phyloP scores from a whole-genome alignment of 495 filamentous ascomycete genomes.

The Neurospora sp. region DNA sequence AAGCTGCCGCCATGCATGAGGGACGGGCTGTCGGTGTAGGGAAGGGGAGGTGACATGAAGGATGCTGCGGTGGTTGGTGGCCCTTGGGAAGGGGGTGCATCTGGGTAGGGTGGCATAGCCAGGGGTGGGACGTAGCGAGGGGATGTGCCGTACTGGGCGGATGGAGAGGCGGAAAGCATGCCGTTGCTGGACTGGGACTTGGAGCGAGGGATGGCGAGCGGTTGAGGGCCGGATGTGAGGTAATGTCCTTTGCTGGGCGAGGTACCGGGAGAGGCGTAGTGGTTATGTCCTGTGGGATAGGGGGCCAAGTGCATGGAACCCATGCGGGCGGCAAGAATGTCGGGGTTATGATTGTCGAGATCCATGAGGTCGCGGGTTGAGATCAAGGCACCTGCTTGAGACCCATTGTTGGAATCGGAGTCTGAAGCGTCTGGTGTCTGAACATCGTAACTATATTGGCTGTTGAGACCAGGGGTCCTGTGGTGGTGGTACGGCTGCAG shows the following conservation, averaged over 20 bases:
- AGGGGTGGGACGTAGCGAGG: constrained; percentile 24
- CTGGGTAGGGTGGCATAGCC: constrained; percentile 4
- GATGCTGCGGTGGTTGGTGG: constrained; percentile 7
- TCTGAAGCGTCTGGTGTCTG: constrained; percentile 23
- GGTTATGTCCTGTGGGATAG: constrained; percentile 10
- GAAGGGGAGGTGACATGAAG: constrained; percentile 11
- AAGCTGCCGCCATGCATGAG: constrained; percentile 9
- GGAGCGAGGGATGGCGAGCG: constrained; percentile 13
- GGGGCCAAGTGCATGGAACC: constrained; percentile 21
- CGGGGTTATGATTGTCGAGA: constrained; percentile 24
- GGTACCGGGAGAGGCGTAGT: constrained; percentile 21
- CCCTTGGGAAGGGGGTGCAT: constrained; percentile 16
- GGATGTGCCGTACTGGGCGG: constrained; percentile 7
- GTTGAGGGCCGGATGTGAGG: constrained; percentile 12
- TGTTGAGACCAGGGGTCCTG: constrained; percentile 8
- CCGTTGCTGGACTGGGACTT: constrained; percentile 2
- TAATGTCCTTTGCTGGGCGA: constrained; percentile 16
- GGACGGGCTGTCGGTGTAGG: constrained; percentile 18
- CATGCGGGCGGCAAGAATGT: constrained; percentile 21
- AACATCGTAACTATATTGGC: constrained; percentile 24
- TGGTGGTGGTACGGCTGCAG: constrained; percentile 10
- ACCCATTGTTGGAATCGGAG: constrained; percentile 9
- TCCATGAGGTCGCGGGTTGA: constrained; percentile 36
- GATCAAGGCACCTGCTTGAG: constrained; percentile 27
- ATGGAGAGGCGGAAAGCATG: constrained; percentile 6